These are phyloP conservation scores for Neocallimastix lanati DNA, from an alignment of 192 early-diverging fungal genomes.

Conservation along the genomic window DNA sequence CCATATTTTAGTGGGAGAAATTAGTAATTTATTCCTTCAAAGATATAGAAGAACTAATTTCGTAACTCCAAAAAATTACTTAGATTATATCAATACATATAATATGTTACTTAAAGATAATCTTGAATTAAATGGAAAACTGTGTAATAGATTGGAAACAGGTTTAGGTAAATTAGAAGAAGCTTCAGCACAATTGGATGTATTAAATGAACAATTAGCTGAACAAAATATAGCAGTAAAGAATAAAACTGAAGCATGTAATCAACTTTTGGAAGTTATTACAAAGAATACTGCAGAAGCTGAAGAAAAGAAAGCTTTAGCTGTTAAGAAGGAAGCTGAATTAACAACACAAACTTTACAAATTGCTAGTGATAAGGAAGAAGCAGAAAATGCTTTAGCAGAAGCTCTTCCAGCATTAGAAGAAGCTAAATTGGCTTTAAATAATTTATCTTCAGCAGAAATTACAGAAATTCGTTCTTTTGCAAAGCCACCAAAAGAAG, in stretches of 20 bases:
- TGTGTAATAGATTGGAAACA: slow-evolving; percentile 29
- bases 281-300: slow-evolving; percentile 32
- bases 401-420: slow-evolving; percentile 39
- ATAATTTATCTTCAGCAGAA: slow-evolving; percentile 32
- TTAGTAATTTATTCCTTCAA: slow-evolving; percentile 29
- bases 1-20: slow-evolving; percentile 29
- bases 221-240: slow-evolving; percentile 44
- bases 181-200: slow-evolving; percentile 33
- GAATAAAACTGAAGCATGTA: slow-evolving; percentile 42
- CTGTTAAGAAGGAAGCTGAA: slow-evolving; percentile 32
- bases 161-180: slow-evolving; percentile 38
- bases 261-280: slow-evolving; percentile 41
- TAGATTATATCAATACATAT: slow-evolving; percentile 40
- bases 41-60: slow-evolving; percentile 38
- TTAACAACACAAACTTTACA: slow-evolving; percentile 30
- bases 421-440: slow-evolving; percentile 29
- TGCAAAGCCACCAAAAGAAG: slow-evolving; percentile 42
- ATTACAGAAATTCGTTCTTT: slow-evolving; percentile 43
- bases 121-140: slow-evolving; percentile 25
- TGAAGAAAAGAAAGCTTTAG: slow-evolving; percentile 39
- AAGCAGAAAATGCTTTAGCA: slow-evolving; percentile 40
- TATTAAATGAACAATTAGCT: slow-evolving; percentile 32
- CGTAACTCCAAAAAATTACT: slow-evolving; percentile 41
- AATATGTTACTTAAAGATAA: slow-evolving; percentile 33
- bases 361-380: slow-evolving; percentile 49